Evolutionary conservation across 352 stramenopile genomes (phyloP), one percentile per base, ranked within the genome.

Genomic region (Pythium volutum): DNA sequence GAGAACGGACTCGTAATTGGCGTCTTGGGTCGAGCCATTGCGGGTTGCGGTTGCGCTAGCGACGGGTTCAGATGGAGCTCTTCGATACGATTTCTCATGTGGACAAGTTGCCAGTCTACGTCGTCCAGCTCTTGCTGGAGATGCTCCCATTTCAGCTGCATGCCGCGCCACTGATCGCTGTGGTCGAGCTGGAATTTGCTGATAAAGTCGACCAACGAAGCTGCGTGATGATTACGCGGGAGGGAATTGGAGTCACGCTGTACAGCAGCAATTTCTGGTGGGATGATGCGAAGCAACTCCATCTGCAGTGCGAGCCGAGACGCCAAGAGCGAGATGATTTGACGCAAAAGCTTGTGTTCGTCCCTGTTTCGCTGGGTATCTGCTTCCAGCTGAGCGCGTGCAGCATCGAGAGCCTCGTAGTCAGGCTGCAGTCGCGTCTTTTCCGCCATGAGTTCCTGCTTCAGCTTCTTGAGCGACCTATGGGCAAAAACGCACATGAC

Each of bases 31-130:
- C 54, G 53, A 34, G 36, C 2, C 1, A 16, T 7, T 22, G 33
- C 18, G 6, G 9, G 36, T 15, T 43, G 36, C 11, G 25, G 25
- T 22, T 16, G 2, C 38, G 31, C 34, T 22, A 11, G 8, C 38
- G 49, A 25, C 50, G 43, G 55, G 72, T 71, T 67, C 12, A 85
- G 31, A 45, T 65, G 50, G 31, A 92, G 56, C 31, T 85, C 76
- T 47, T 90, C 70, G 2, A 92, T 58, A 3, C 73, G 74, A 20
- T 72, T 67, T 26, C 73, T 72, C 75, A 90, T 85, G 49, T 85
- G 73, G 16, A 73, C 45, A 2, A 92, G 62, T 59, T 88, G 75
- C 83, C 83, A 92, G 69, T 92, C 80, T 25, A 62, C 63, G 41
- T 79, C 62, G 34, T 84, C 74, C n/a, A 87, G 49, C 27, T 78